A percentile compares a stretch with the other conserved stretches of the same genome.
These are phyloP conservation scores for Heliosperma pusillum DNA, from an alignment of 148 eudicot species.

Conservation along the genomic window DNA sequence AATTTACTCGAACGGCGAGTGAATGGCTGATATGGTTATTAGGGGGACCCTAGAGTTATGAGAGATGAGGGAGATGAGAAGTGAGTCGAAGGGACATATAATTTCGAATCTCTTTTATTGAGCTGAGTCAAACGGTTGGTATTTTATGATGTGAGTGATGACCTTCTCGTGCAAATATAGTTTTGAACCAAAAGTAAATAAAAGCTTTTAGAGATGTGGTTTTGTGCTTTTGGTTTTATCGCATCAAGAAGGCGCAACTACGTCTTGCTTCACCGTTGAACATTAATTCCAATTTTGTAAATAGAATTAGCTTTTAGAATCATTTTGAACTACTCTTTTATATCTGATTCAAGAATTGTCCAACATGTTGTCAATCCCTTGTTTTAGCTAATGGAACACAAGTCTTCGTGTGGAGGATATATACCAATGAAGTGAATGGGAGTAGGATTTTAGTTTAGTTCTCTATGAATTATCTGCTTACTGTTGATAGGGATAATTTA, in stretches of 20 bases:
- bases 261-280: neutral
- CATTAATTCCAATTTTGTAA: neutral
- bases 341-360: constrained; percentile 11
- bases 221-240: neutral
- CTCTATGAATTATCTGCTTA: neutral
- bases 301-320: neutral
- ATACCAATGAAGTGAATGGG: constrained; percentile 92
- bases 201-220: neutral
- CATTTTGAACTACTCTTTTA: neutral
- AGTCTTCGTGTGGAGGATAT: constrained; percentile 65
- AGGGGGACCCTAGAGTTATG: no score
- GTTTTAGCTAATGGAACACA: constrained; percentile 61
- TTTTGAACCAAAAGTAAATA: no score
- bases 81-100: neutral
- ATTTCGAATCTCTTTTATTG: neutral
- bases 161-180: neutral
- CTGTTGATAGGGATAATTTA: neutral
- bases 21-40: no score
- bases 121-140: neutral
- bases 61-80: no score
- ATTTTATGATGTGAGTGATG: neutral
- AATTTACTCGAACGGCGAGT: no score
- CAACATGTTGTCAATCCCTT: constrained; percentile 12
- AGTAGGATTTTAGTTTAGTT: constrained; percentile 41
- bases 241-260: neutral